Evolutionary conservation across 1,284 basidiomycete species (phyloP), one percentile per base, ranked within the genome.

Genomic region (Cutaneotrichosporon cavernicola): DNA sequence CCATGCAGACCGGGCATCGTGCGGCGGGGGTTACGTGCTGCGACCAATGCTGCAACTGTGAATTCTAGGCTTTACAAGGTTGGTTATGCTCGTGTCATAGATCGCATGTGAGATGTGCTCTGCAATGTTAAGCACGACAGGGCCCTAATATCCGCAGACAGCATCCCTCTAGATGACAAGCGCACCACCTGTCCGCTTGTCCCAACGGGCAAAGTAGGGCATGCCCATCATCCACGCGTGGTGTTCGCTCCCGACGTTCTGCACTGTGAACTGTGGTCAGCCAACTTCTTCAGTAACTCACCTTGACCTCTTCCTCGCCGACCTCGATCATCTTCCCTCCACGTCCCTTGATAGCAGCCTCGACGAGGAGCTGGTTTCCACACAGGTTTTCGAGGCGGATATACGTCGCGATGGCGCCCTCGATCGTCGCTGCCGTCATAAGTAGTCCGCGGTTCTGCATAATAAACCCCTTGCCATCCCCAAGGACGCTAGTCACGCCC

Each of bases 211-310:
- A 50, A 69, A 73, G 56, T 71, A 70, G 8, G 71, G 71, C 67
- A 70, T 66, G n/a, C 64, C 69, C 67, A 73, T 70, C 63, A 71
- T 56, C 70, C 70, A 73, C 8, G 69, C 69, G 38, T 73, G 71
- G 56, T 73, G 71, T 50, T 71, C 67, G 1, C 66, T 69, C 9
- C 70, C 70, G 21, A 63, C 67, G 47, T 71, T 71, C 36, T 71
- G 61, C 43, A 67, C 66, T 5, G 71, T 73, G 46, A 70, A 73
- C 70, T 70, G 63, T 0, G 26, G 13, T 53, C 46, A 57, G 46
- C 22, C 31, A 26, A 7, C 50, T 26, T 8, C 26, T 5, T 26
- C 11, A 16, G 26, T 7, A 14, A 59, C 70, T 43, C 38, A 71
- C 70, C 50, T 65, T 50, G 18, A 69, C 69, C 61, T 73, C 70